Conservation (phyloP, 192 early-diverging fungal species). For the Backusella mclennaniae region DNA sequence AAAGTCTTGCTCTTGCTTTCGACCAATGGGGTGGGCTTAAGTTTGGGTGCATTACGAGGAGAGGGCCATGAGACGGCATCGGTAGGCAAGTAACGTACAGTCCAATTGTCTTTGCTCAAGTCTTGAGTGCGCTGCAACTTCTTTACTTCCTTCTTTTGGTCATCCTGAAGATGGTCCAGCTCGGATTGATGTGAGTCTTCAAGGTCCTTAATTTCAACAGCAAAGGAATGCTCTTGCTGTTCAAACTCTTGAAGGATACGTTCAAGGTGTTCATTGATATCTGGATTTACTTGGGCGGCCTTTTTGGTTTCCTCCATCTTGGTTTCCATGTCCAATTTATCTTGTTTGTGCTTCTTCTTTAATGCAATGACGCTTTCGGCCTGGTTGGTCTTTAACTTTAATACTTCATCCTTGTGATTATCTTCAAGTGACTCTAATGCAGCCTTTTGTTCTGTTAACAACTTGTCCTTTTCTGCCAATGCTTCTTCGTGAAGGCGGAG, state of each 20-base stretch:
- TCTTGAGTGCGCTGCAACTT: slow-evolving; percentile 9
- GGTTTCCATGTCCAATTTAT: slow-evolving; percentile 19
- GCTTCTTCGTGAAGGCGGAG: slow-evolving; percentile 26
- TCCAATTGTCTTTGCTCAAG: neutral
- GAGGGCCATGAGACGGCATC: slow-evolving; percentile 41
- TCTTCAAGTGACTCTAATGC: slow-evolving; percentile 9
- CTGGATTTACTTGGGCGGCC: neutral
- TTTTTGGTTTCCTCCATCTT: slow-evolving; percentile 23
- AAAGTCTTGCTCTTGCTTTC: slow-evolving; percentile 14
- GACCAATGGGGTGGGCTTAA: slow-evolving; percentile 22
- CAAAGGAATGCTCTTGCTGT: slow-evolving; percentile 26
- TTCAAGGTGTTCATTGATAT: slow-evolving; percentile 29
- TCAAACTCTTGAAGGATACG: slow-evolving; percentile 33
- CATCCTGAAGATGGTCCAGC: slow-evolving; percentile 16
- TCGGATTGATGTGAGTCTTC: slow-evolving; percentile 30
- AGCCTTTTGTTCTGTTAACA: slow-evolving; percentile 29
- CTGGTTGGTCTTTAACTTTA: slow-evolving; percentile 18
- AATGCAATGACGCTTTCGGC: slow-evolving; percentile 11
- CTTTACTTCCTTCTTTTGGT: slow-evolving; percentile 16
- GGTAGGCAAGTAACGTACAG: slow-evolving; percentile 24
- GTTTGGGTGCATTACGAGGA: slow-evolving; percentile 21
- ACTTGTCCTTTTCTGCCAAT: slow-evolving; percentile 32
- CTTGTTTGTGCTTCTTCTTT: slow-evolving; percentile 28
- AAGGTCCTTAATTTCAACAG: slow-evolving; percentile 23
- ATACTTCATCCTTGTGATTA: slow-evolving; percentile 15